Percentiles rank a stretch among this genome's conserved stretches.
Evolutionary conservation across 768 basidiomycete species (phyloP).

Genomic region (Hemileccinum rubropunctum): DNA sequence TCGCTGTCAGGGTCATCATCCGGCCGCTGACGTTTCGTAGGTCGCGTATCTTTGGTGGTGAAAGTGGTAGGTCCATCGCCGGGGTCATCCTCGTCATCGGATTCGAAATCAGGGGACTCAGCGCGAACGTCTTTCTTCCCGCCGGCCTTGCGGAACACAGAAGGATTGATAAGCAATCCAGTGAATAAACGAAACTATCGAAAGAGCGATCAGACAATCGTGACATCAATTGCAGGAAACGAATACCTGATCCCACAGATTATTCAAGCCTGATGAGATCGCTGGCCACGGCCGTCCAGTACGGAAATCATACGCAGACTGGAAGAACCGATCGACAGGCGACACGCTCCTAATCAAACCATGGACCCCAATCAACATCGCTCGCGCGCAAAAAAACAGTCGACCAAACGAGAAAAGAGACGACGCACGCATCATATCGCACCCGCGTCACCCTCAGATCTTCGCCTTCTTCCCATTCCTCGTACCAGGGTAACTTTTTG

Average conservation of each 20-base stretch:
- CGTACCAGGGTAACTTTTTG: constrained; percentile 53
- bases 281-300: constrained; percentile 39
- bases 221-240: not conserved
- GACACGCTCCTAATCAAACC: constrained; percentile 37
- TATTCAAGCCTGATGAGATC: constrained; percentile 29
- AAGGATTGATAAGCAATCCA: constrained; percentile 53
- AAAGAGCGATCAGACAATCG: constrained; percentile 6
- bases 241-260: constrained; percentile 66
- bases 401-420: not conserved
- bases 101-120: constrained; percentile 34
- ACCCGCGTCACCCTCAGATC: constrained; percentile 39
- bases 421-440: constrained; percentile 52
- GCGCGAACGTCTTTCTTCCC: constrained; percentile 31
- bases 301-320: constrained; percentile 59
- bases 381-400: not conserved
- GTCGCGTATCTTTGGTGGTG: constrained; percentile 1
- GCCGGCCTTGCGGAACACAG: constrained; percentile 31
- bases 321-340: constrained; percentile 53
- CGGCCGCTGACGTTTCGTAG: constrained; percentile 27
- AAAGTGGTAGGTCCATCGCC: not conserved
- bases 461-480: constrained; percentile 70
- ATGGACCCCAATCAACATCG: not conserved
- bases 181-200: constrained; percentile 58
- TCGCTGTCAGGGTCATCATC: constrained; percentile 16
- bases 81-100: constrained; percentile 26